These are phyloP conservation scores for Leucocoprinus leucothites DNA, from an alignment of 768 basidiomycete genomes.

Conservation along the genomic window DNA sequence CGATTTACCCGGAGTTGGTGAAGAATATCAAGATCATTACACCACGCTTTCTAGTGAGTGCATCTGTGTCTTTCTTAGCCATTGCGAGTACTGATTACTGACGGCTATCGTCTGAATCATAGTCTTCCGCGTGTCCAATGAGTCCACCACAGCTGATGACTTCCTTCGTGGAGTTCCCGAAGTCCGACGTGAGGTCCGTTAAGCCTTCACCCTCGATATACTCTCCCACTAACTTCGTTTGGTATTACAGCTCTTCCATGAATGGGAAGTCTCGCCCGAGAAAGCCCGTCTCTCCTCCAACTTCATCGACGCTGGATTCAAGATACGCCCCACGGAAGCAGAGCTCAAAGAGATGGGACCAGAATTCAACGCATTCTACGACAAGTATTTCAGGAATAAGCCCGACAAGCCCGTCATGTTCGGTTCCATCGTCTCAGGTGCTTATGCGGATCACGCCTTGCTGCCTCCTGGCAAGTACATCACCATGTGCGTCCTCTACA, in stretches of 20 bases:
- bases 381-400: conserved; percentile 75
- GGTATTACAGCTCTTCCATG: conserved; percentile 43
- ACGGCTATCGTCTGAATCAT: not conserved
- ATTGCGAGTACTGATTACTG: not conserved
- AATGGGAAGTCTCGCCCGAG: conserved; percentile 67
- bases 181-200: conserved; percentile 48
- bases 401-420: conserved; percentile 81
- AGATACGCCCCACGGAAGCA: conserved; percentile 67
- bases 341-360: conserved; percentile 79
- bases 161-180: conserved; percentile 68
- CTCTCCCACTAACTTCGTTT: not conserved
- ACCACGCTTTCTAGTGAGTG: conserved; percentile 59
- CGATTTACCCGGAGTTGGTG: conserved; percentile 70
- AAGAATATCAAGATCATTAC: conserved; percentile 75
- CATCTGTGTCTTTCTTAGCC: not conserved
- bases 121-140: conserved; percentile 70
- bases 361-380: conserved; percentile 67
- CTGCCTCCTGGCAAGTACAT: conserved; percentile 72
- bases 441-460: conserved; percentile 68
- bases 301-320: conserved; percentile 74
- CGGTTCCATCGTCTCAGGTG: conserved; percentile 52
- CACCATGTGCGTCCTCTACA: conserved; percentile 43
- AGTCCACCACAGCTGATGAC: conserved; percentile 59
- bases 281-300: conserved; percentile 69
- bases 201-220: not conserved